A percentile compares a stretch with the other conserved stretches of the same genome.
Conservation (phyloP, 768 basidiomycete genomes). For the Mrakia hoshinonis region DNA sequence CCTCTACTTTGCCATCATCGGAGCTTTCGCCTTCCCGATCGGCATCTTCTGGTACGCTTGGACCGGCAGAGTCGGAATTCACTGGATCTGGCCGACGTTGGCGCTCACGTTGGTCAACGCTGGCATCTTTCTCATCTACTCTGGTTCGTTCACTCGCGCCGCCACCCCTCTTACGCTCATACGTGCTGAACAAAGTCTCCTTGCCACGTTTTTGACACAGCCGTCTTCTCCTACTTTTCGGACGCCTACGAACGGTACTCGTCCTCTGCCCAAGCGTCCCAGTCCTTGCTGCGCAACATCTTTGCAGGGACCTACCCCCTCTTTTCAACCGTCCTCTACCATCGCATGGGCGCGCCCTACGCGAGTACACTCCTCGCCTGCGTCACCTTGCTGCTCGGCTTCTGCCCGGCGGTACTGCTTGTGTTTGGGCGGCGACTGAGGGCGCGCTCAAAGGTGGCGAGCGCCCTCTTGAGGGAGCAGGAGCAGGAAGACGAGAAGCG, state of each 20-base stretch:
- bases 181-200: conserved; percentile 26
- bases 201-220: background rate
- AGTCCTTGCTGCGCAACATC: conserved; percentile 31
- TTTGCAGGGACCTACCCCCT: conserved; percentile 34
- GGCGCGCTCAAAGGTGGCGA: conserved; percentile 36
- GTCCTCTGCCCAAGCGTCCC: conserved; percentile 36
- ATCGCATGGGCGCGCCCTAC: conserved; percentile 23
- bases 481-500: conserved; percentile 1
- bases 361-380: conserved; percentile 36
- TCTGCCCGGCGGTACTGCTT: conserved; percentile 35
- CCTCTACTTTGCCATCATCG: conserved; percentile 34
- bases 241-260: conserved; percentile 39
- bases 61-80: conserved; percentile 34
- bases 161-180: background rate
- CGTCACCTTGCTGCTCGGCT: conserved; percentile 33
- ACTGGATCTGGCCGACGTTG: conserved; percentile 33
- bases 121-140: conserved; percentile 37
- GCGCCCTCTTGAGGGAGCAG: conserved; percentile 32
- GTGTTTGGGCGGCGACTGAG: conserved; percentile 35
- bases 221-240: conserved; percentile 26
- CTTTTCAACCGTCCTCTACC: conserved; percentile 33
- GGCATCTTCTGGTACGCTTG: conserved; percentile 14
- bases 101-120: conserved; percentile 33
- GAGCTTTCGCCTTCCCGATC: conserved; percentile 15
- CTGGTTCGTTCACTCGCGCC: conserved; percentile 31